These are phyloP conservation scores for Quercus parvula DNA, from an alignment of 306 rosid genomes.

Conservation along the genomic window DNA sequence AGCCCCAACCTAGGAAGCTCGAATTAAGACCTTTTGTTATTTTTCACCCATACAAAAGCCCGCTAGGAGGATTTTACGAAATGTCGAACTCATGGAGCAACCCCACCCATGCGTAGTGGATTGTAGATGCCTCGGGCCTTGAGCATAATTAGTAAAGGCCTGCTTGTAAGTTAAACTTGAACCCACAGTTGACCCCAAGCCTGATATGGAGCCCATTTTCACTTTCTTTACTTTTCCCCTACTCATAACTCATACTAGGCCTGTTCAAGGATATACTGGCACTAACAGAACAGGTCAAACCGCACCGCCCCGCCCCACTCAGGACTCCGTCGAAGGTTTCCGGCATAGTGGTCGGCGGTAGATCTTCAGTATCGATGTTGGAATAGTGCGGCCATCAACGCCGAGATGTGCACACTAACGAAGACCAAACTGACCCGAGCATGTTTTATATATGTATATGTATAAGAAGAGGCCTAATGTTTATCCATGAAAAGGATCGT, in stretches of 20 bases:
- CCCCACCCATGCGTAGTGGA: background rate
- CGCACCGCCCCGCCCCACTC: too few species aligned
- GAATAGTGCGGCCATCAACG: fast-evolving
- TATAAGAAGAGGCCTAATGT: too few species aligned
- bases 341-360: too few species aligned
- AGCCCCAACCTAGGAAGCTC: too few species aligned
- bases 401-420: fast-evolving
- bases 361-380: fast-evolving
- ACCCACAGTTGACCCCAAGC: background rate
- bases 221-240: background rate
- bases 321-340: fast-evolving
- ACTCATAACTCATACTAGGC: too few species aligned
- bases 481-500: too few species aligned
- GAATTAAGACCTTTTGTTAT: too few species aligned
- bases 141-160: background rate
- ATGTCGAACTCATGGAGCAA: background rate
- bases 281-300: too few species aligned
- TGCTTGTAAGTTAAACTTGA: background rate
- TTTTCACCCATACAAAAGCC: background rate
- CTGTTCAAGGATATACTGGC: too few species aligned
- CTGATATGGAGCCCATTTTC: background rate
- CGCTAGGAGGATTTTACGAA: background rate
- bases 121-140: too few species aligned
- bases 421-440: too few species aligned
- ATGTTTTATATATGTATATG: too few species aligned